Evolutionary conservation across 805 yeast species (phyloP).

Genomic region (Dipodascopsis uninucleata): DNA sequence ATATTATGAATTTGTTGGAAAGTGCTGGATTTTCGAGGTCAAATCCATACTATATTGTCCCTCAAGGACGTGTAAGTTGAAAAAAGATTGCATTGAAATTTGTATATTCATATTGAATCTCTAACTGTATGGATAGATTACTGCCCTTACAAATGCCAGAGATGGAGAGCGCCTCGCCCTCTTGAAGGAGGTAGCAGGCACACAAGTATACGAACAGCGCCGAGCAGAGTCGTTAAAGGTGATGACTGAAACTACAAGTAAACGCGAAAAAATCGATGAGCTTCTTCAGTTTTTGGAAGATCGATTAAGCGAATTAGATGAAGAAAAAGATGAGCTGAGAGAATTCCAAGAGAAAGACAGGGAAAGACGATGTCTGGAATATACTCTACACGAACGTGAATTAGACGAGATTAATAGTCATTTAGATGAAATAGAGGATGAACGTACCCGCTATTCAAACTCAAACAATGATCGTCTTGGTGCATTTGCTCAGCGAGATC

Average conservation of each 20-base stretch:
- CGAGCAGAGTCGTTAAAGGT: slow-evolving; percentile 74
- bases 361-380: slow-evolving; percentile 67
- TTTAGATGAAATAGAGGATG: slow-evolving; percentile 58
- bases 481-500: slow-evolving; percentile 61
- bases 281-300: slow-evolving; percentile 62
- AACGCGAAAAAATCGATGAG: slow-evolving; percentile 68
- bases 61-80: slow-evolving; percentile 70
- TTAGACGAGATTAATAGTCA: slow-evolving; percentile 55
- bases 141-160: slow-evolving; percentile 82
- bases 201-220: slow-evolving; percentile 80
- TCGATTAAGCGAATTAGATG: slow-evolving; percentile 71
- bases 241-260: slow-evolving; percentile 67
- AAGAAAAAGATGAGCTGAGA: slow-evolving; percentile 73
- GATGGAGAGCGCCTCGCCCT: slow-evolving; percentile 75
- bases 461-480: slow-evolving; percentile 53
- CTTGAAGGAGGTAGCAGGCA: slow-evolving; percentile 92
- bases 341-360: slow-evolving; percentile 65
- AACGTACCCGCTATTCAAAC: slow-evolving; percentile 49
- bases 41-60: slow-evolving; percentile 93
- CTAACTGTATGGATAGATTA: slow-evolving; percentile 37
- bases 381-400: slow-evolving; percentile 73
- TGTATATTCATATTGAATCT: too few species aligned
- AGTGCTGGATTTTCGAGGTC: slow-evolving; percentile 88
- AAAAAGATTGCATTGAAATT: too few species aligned
- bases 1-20: slow-evolving; percentile 75